These are phyloP conservation scores for Leptographium lundbergii DNA, from an alignment of 2,329 filamentous ascomycete genomes.

Conservation along the genomic window DNA sequence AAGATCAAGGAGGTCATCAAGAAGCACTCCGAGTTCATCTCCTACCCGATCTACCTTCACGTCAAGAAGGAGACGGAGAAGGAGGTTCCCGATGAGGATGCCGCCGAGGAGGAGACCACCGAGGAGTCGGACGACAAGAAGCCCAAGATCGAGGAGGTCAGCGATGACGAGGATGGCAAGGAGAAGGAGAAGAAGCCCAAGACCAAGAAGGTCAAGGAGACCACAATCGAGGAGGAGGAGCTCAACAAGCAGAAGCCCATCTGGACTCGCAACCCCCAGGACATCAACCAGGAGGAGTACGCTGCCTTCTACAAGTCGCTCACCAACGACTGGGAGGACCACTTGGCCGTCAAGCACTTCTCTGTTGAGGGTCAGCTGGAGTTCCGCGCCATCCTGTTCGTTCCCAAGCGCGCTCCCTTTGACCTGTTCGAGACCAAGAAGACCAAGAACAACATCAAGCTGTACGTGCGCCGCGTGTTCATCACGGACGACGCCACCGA, in stretches of 20 bases:
- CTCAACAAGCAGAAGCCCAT: conserved; percentile 99
- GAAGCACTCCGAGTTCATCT: conserved; percentile 99
- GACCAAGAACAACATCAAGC: conserved; percentile 99
- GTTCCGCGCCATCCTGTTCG: conserved; percentile 99
- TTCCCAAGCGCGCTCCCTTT: conserved; percentile 98
- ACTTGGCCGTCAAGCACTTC: conserved; percentile 99
- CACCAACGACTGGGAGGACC: conserved; percentile 99
- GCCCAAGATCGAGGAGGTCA: conserved; percentile 87
- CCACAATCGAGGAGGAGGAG: conserved; percentile 96
- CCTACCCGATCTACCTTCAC: conserved; percentile 99
- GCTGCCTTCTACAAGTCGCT: conserved; percentile 99
- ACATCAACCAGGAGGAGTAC: conserved; percentile 95
- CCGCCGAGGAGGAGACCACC: conserved; percentile 44
- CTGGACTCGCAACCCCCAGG: conserved; percentile 95
- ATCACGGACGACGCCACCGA: conserved; percentile 99
- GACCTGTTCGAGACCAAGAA: conserved; percentile 99
- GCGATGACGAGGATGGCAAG: conserved; percentile 70
- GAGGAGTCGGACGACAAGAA: conserved; percentile 84
- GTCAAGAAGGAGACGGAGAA: conserved; percentile 98
- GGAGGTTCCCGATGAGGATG: conserved; percentile 94
- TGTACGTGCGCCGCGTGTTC: conserved; percentile 99
- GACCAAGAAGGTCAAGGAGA: conserved; percentile 99
- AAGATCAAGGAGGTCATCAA: conserved; percentile 99
- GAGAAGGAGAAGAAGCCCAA: conserved; percentile 85
- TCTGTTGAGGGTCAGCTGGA: conserved; percentile 99